phyloP scores from a whole-genome alignment of 2,329 filamentous ascomycete species.

The Taxawa tesnikishii region DNA sequence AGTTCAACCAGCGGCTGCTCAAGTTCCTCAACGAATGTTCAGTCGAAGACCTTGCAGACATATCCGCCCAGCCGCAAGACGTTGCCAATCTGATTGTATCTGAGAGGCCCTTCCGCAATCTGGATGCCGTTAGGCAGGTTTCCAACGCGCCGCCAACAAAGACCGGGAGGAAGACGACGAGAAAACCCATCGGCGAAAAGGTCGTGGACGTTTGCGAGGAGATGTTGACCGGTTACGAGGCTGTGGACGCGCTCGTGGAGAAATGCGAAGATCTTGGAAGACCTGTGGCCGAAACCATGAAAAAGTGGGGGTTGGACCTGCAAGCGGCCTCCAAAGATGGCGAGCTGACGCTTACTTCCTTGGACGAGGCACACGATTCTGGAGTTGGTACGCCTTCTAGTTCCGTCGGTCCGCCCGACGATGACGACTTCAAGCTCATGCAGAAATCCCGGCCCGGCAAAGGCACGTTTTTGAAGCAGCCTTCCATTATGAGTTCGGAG shows the following conservation, averaged over 20 bases:
- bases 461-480: conserved; percentile 48
- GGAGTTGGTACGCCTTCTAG: conserved; percentile 52
- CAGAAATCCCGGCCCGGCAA: conserved; percentile 35
- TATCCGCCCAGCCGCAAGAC: conserved; percentile 62
- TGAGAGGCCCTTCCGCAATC: conserved; percentile 58
- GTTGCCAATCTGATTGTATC: conserved; percentile 58
- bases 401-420: conserved; percentile 17
- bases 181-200: conserved; percentile 48
- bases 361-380: conserved; percentile 47
- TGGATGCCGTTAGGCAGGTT: conserved; percentile 56
- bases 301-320: conserved; percentile 56
- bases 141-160: conserved; percentile 40
- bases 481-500: conserved; percentile 61
- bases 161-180: conserved; percentile 37
- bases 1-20: conserved; percentile 48
- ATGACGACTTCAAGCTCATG: conserved; percentile 23
- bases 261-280: conserved; percentile 63
- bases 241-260: conserved; percentile 70
- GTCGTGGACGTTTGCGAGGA: conserved; percentile 55
- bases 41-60: conserved; percentile 63
- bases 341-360: conserved; percentile 47
- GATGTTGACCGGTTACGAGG: conserved; percentile 69
- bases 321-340: conserved; percentile 47
- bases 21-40: conserved; percentile 75
- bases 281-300: conserved; percentile 52